Evolutionary conservation across 768 basidiomycete species (phyloP).

Genomic region (Pulveroboletus sp.): DNA sequence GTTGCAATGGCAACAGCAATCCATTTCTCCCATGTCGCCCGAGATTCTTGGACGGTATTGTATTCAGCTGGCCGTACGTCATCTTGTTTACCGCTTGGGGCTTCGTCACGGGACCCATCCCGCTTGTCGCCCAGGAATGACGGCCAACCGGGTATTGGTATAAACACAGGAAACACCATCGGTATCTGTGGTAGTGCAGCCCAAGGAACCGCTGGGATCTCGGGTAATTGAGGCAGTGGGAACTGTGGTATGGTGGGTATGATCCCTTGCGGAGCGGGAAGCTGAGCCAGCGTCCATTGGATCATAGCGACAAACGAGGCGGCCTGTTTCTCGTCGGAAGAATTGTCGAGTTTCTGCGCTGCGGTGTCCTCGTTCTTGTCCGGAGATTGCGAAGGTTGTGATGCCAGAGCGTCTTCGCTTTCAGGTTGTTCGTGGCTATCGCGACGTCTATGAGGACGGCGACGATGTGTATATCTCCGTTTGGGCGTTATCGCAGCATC

Average conservation of each 20-base stretch:
- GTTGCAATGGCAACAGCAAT: conserved; percentile 50
- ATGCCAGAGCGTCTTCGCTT: neutral
- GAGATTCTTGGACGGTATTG: conserved; percentile 58
- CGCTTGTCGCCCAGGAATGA: conserved; percentile 54
- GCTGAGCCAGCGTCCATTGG: conserved; percentile 64
- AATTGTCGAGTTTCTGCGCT: conserved; percentile 12
- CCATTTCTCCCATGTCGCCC: conserved; percentile 75
- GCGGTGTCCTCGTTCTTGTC: conserved; percentile 21
- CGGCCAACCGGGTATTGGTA: conserved; percentile 64
- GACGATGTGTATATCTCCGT: conserved; percentile 34
- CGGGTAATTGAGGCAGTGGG: conserved; percentile 56
- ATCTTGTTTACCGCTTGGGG: conserved; percentile 31
- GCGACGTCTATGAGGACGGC: conserved; percentile 15
- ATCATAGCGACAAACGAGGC: conserved; percentile 65
- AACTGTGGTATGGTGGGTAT: conserved; percentile 50
- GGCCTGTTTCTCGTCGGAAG: conserved; percentile 35
- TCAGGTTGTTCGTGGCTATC: conserved; percentile 18
- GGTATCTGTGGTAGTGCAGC: conserved; percentile 61
- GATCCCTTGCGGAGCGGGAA: conserved; percentile 56
- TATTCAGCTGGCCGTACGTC: conserved; percentile 37
- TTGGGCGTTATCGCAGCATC: conserved; percentile 37
- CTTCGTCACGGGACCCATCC: conserved; percentile 30
- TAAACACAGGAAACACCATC: conserved; percentile 75
- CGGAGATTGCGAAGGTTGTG: neutral
- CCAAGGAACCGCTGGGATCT: conserved; percentile 63